Evolutionary conservation across 192 early-diverging fungal species (phyloP).

Genomic region (Coemansia sp.): DNA sequence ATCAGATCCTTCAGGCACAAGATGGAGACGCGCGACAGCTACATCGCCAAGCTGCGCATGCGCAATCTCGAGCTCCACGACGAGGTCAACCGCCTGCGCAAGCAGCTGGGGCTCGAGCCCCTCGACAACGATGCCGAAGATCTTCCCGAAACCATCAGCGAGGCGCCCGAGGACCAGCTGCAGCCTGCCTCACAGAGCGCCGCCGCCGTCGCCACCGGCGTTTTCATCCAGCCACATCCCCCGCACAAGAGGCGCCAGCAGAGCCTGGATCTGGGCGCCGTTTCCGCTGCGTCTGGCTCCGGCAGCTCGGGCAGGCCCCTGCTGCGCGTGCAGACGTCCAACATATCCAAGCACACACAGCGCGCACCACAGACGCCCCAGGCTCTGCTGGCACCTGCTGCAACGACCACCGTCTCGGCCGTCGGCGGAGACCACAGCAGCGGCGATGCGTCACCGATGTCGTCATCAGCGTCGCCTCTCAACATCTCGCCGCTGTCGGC

Average conservation of each 20-base stretch:
- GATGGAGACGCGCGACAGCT: constrained; percentile 46
- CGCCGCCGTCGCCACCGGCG: background rate
- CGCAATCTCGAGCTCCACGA: constrained; percentile 59
- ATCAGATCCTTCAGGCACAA: constrained; percentile 54
- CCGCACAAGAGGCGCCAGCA: constrained; percentile 45
- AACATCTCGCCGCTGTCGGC: constrained; percentile 45
- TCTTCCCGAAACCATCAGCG: constrained; percentile 10
- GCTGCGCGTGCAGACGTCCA: constrained; percentile 44
- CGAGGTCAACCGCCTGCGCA: constrained; percentile 64
- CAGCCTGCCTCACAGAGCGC: background rate
- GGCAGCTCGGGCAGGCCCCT: constrained; percentile 19
- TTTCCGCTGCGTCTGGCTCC: constrained; percentile 6
- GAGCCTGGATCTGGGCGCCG: constrained; percentile 36
- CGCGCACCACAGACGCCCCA: background rate
- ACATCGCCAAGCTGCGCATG: constrained; percentile 52
- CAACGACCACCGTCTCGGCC: background rate
- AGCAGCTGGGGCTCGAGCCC: constrained; percentile 59
- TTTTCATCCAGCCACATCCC: constrained; percentile 9
- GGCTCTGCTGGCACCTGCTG: background rate
- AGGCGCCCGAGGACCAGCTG: constrained; percentile 13
- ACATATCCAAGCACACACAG: background rate
- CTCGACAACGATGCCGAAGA: constrained; percentile 23
- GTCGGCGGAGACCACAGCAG: constrained; percentile 2
- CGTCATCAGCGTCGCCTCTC: constrained; percentile 27
- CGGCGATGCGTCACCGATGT: constrained; percentile 1